A percentile compares a stretch with the other conserved stretches of the same genome.
phyloP scores from a whole-genome alignment of 2,329 filamentous ascomycete genomes.

The Calonectria multiphialidica region DNA sequence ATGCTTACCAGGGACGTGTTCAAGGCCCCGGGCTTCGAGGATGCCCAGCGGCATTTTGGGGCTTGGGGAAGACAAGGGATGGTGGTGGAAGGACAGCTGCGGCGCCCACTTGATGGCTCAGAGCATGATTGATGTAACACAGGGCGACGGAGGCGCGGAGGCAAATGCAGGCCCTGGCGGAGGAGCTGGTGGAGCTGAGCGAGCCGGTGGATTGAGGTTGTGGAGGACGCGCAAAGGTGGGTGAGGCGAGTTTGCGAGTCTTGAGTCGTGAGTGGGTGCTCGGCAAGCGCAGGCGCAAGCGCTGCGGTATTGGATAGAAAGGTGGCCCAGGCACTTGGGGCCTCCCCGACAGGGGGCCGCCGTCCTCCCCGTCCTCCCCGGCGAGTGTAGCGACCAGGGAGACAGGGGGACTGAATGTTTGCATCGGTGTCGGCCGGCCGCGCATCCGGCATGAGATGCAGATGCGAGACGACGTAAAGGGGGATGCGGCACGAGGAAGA shows the following conservation, averaged over 20 bases:
- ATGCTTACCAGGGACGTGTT: conserved; percentile 79
- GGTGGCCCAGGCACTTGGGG: neutral
- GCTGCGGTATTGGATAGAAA: neutral
- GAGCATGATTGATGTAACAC: conserved; percentile 19
- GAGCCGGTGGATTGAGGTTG: neutral
- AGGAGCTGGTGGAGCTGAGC: neutral
- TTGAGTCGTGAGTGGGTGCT: neutral
- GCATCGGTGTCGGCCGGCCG: conserved; percentile 1
- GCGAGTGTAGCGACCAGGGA: neutral
- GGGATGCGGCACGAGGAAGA: neutral
- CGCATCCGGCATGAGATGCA: conserved; percentile 3
- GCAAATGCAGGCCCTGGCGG: neutral
- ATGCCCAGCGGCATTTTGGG: conserved; percentile 70
- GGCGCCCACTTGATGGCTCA: conserved; percentile 21
- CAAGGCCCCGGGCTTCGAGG: conserved; percentile 73
- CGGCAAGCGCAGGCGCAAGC: conserved; percentile 7
- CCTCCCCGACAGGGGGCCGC: neutral
- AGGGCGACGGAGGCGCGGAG: neutral
- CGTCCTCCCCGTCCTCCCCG: neutral
- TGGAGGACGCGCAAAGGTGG: conserved; percentile 4
- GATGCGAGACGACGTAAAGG: conserved; percentile 6
- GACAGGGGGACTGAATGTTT: neutral
- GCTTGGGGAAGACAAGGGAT: conserved; percentile 1
- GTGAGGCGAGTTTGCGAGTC: neutral
- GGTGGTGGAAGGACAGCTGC: conserved; percentile 27